phyloP scores from a whole-genome alignment of 768 basidiomycete genomes.

The Mycena rosella region DNA sequence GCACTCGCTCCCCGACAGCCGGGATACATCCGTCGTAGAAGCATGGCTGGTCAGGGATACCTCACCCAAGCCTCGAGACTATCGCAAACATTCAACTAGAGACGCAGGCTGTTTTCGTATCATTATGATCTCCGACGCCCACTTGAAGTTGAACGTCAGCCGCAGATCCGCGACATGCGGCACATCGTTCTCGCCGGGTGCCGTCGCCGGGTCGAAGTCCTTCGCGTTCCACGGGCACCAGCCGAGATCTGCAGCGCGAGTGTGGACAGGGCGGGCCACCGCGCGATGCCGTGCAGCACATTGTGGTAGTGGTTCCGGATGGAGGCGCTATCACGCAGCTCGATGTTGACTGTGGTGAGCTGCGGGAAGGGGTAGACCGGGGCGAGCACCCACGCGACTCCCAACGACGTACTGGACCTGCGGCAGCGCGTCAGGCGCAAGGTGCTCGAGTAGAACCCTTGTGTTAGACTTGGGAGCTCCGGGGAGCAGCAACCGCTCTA shows the following conservation, averaged over 20 bases:
- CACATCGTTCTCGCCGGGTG: not conserved
- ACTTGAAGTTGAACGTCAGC: slow-evolving; percentile 1
- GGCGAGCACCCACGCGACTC: slow-evolving; percentile 12
- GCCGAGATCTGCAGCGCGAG: not conserved
- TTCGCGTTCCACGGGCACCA: slow-evolving; percentile 13
- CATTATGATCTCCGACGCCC: not conserved
- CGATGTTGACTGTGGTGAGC: slow-evolving; percentile 5
- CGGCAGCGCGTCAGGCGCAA: slow-evolving; percentile 12
- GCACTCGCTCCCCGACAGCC: not conserved
- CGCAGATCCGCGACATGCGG: slow-evolving; percentile 11
- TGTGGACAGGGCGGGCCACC: not conserved
- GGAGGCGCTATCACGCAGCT: not conserved
- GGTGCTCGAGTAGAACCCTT: not conserved
- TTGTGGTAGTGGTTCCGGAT: not conserved
- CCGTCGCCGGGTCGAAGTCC: not conserved
- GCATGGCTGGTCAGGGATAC: not conserved
- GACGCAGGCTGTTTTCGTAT: not conserved
- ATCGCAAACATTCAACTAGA: not conserved
- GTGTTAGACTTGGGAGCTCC: not conserved
- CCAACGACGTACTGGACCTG: not conserved
- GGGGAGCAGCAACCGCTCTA: not conserved
- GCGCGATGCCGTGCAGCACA: slow-evolving; percentile 6
- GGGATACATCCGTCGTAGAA: not conserved
- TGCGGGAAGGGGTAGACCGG: slow-evolving; percentile 2
- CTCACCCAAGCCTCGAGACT: not conserved